phyloP scores from a whole-genome alignment of 371 early-diverging fungal species.

The Apophysomyces sp. region DNA sequence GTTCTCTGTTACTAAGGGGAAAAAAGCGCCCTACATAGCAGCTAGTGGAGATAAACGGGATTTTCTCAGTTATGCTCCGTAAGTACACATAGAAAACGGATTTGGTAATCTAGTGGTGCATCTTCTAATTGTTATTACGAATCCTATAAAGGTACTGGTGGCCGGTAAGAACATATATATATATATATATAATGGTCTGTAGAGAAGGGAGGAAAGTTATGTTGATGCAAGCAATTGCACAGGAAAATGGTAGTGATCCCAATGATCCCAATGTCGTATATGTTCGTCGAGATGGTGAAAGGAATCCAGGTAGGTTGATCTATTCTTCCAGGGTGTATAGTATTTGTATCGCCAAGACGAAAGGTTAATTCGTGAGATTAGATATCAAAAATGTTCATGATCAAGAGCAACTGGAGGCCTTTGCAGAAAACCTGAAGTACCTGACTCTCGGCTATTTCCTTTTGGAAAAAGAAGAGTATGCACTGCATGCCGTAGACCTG shows the following conservation, averaged over 20 bases:
- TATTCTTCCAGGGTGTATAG: background rate
- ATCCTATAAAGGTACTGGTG: slow-evolving; percentile 50
- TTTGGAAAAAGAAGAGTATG: slow-evolving; percentile 29
- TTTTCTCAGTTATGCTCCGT: slow-evolving; percentile 48
- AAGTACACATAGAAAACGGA: slow-evolving; percentile 12
- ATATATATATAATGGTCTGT: background rate
- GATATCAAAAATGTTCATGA: slow-evolving; percentile 29
- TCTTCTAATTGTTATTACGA: too few relatives aligned
- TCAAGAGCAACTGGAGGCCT: slow-evolving; percentile 33
- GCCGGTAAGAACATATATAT: slow-evolving; percentile 26
- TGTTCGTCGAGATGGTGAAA: slow-evolving; percentile 38
- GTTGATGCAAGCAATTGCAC: background rate
- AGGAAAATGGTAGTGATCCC: background rate
- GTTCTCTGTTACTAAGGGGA: slow-evolving; percentile 28
- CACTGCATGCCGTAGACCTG: slow-evolving; percentile 26
- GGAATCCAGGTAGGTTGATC: slow-evolving; percentile 40
- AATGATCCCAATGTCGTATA: slow-evolving; percentile 16
- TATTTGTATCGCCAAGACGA: background rate
- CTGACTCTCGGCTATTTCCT: slow-evolving; percentile 32
- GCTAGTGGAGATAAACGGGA: slow-evolving; percentile 35
- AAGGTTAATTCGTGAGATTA: slow-evolving; percentile 1
- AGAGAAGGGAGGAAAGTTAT: too few relatives aligned
- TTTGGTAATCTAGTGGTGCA: too few relatives aligned
- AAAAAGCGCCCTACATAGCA: slow-evolving; percentile 29
- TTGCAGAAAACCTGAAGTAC: slow-evolving; percentile 33